Evolutionary conservation across 1,284 basidiomycete genomes (phyloP).

Genomic region (Malassezia pachydermatis): DNA sequence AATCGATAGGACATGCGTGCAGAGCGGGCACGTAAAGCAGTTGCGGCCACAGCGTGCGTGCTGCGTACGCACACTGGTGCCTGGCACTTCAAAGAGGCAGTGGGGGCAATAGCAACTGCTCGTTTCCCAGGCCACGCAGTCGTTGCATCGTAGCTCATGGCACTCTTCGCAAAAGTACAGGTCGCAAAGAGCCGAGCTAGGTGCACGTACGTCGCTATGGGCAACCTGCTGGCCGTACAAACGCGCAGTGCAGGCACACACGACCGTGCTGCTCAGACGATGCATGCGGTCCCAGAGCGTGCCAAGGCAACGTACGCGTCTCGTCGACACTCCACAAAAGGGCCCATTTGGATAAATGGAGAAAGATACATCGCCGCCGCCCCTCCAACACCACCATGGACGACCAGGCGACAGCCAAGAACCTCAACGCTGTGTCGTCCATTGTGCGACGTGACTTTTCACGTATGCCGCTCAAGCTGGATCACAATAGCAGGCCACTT

Average conservation of each 20-base stretch:
- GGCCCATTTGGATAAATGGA: too few species aligned
- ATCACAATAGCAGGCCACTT: conserved; percentile 39
- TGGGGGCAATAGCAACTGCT: conserved; percentile 95
- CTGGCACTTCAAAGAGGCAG: conserved; percentile 96
- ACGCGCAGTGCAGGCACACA: not conserved
- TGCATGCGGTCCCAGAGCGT: too few species aligned
- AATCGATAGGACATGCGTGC: conserved; percentile 73
- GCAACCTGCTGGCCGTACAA: not conserved
- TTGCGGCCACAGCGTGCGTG: conserved; percentile 96
- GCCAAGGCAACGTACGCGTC: too few species aligned
- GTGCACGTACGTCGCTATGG: not conserved
- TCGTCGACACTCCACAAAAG: too few species aligned
- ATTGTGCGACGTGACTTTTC: conserved; percentile 33
- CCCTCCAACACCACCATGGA: not conserved
- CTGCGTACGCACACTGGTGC: conserved; percentile 85
- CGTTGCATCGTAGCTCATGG: conserved; percentile 81
- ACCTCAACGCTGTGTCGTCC: conserved; percentile 11
- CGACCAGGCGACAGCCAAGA: not conserved
- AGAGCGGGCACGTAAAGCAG: conserved; percentile 90
- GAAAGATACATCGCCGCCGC: too few species aligned
- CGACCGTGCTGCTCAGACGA: too few species aligned
- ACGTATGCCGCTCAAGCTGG: conserved; percentile 41
- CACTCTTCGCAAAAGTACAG: conserved; percentile 99
- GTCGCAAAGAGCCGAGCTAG: conserved; percentile 57
- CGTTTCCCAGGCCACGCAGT: conserved; percentile 82